These are phyloP conservation scores for Annulohypoxylon bovei DNA, from an alignment of 495 filamentous ascomycete genomes.

Conservation along the genomic window DNA sequence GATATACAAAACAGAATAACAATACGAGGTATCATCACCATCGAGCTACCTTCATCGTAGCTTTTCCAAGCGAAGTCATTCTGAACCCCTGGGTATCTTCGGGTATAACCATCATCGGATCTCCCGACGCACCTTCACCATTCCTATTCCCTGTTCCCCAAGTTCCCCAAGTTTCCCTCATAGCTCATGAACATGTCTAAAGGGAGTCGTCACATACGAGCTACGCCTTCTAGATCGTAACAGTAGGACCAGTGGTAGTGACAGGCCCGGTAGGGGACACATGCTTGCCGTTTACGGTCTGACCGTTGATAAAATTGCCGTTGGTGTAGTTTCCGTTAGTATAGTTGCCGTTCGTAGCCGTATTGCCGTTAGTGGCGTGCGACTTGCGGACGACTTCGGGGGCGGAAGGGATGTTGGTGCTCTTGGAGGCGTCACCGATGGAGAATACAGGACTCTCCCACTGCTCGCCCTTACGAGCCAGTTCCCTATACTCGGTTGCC, in stretches of 20 bases:
- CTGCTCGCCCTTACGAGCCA: constrained; percentile 86
- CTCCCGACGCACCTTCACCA: constrained; percentile 5
- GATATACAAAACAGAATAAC: constrained; percentile 20
- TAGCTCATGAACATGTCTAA: not conserved
- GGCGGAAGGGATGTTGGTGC: constrained; percentile 72
- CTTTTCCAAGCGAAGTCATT: constrained; percentile 29
- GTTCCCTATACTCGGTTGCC: constrained; percentile 92
- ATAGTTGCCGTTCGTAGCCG: constrained; percentile 28
- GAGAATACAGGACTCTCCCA: constrained; percentile 97
- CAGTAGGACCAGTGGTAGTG: constrained; percentile 10
- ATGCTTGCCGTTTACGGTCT: constrained; percentile 8
- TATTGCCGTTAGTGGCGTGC: constrained; percentile 38
- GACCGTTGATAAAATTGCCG: constrained; percentile 3
- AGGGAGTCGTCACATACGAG: not conserved
- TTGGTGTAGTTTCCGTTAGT: constrained; percentile 25
- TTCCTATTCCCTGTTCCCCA: not conserved
- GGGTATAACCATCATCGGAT: constrained; percentile 28
- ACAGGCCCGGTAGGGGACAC: constrained; percentile 1
- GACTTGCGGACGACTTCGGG: constrained; percentile 73
- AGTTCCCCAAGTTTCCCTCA: not conserved
- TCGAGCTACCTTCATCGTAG: not conserved
- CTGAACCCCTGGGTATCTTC: constrained; percentile 35
- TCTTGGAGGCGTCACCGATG: constrained; percentile 80
- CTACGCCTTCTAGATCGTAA: constrained; percentile 29
- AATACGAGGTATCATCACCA: constrained; percentile 31